Percentiles rank a stretch among this genome's conserved stretches.
phyloP scores from a whole-genome alignment of 2,329 filamentous ascomycete genomes.

The Coniochaeta ligniaria region DNA sequence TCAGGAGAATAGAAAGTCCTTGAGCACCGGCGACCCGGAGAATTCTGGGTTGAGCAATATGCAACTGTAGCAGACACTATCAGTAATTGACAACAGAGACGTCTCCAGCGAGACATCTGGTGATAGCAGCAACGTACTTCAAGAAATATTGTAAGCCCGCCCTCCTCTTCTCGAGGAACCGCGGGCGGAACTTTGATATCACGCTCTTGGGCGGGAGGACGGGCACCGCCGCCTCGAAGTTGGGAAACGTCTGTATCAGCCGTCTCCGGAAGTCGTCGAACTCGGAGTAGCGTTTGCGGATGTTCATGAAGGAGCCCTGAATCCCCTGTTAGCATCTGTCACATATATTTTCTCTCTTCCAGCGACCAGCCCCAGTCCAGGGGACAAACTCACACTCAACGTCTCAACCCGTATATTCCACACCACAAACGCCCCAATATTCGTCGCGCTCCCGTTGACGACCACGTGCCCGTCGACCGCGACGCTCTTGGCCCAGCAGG shows the following conservation, averaged over 20 bases:
- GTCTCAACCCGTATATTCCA: constrained; percentile 90
- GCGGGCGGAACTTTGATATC: constrained; percentile 75
- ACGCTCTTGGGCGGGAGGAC: constrained; percentile 84
- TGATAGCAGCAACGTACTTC: constrained; percentile 54
- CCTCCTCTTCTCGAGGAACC: constrained; percentile 79
- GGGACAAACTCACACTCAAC: constrained; percentile 57
- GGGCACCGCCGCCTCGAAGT: constrained; percentile 81
- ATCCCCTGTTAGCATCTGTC: background rate
- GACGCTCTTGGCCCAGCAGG: constrained; percentile 60
- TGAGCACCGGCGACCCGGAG: constrained; percentile 80
- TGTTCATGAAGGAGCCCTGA: constrained; percentile 55
- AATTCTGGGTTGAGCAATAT: constrained; percentile 91
- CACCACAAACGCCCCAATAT: constrained; percentile 83
- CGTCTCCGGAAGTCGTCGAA: constrained; percentile 76
- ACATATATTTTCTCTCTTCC: background rate
- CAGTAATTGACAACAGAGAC: background rate
- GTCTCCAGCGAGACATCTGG: too few species aligned
- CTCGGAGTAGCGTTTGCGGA: constrained; percentile 79
- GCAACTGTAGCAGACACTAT: constrained; percentile 51
- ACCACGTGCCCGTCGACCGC: constrained; percentile 49
- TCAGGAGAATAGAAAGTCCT: constrained; percentile 76
- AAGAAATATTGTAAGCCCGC: constrained; percentile 85
- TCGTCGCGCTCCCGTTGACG: constrained; percentile 49
- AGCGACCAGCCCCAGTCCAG: background rate
- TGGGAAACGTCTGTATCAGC: constrained; percentile 74